Base-by-base conservation (phyloP, 495 filamentous ascomycete species). In the Podospora didyma region DNA sequence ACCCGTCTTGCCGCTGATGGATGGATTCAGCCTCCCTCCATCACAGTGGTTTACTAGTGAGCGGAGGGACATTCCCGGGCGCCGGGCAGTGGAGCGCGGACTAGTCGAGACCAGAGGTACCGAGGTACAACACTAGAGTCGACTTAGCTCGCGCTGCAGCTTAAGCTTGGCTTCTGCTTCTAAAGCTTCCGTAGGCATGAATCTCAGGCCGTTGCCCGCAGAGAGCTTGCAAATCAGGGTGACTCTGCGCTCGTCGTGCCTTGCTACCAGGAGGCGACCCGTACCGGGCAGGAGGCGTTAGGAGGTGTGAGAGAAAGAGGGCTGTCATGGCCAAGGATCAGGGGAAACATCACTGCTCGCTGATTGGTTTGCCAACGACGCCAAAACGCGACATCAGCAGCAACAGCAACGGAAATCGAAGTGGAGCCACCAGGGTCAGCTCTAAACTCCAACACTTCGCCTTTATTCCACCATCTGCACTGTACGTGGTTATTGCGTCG, bases 351-450 rank as follows among this genome's bases (percentile, higher is more conserved):
- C 7, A 23, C 26, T 11, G 17, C n/a, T 14, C 42, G 7, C n/a
- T 63, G 61, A 63, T 63, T 63, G 61, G 61, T 11, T 26, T 11
- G 19, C n/a, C 35, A 35, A 26, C 44, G 56, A 59, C 53, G 49
- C 61, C 61, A 53, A 62, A 59, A 59, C 61, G 61, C 61, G 61
- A 59, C 56, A 53, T 46, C 51, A 62, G 48, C 56, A 47, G 35
- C 31, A n/a, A n/a, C n/a, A n/a, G n/a, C n/a, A n/a, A n/a, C n/a
- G n/a, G 23, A 42, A 50, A 55, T 39, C 52, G 41, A 46, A 49
- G 56, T 58, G 56, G 49, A 53, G 41, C 41, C 26, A 21, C 31
- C 5, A 46, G 47, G 31, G 31, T 49, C 57, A 49, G 50, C 35
- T 48, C 56, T 41, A 49, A 54, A 59, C 50, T 59, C 53, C 26